Base-by-base conservation (phyloP, 1,284 basidiomycete genomes). In the Cystobasidium sp. region DNA sequence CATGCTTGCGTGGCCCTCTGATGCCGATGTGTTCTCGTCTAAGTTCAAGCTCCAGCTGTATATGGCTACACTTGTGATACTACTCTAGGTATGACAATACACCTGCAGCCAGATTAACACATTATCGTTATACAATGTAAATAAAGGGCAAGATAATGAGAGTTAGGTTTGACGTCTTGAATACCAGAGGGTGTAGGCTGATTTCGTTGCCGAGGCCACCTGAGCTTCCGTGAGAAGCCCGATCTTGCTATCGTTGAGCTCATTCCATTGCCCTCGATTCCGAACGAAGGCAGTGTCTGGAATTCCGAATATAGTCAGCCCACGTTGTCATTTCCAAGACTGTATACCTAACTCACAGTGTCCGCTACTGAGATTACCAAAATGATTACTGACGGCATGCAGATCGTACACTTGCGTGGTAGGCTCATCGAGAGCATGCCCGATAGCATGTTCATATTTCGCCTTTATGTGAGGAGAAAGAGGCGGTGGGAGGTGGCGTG, bases 321-420 rank as follows among this genome's bases (percentile, higher is more conserved):
- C 22, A 31, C 37, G 24, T 7, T 7, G 31, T 14, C 16, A 58
- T 24, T 37, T 24, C 16, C n/a, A n/a, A n/a, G 3, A 20, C 1
- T 12, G 58, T 1, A 2, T 9, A 9, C 1, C 18, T 16, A 10
- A 62, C 93, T 84, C 80, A 96, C 93, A 97, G 83, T 97, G 94
- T 0, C 94, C 94, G 78, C 90, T 91, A 79, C 89, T 92, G 74
- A 97, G 83, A 80, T 89, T 94, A 6, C 94, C 94, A 81, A 89
- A 92, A 83, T 97, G 94, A 82, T 97, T 96, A 67, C 82, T 83
- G 9, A 82, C 82, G 18, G 79, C 84, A 68, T 82, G 83, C 41
- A 84, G 79, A 59, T 84, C 84, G 76, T 84, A 84, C 41, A 82
- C 62, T 69, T 81, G 82, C 6, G 77, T 72, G 0, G 75, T 53